These are phyloP conservation scores for Tanacetum coccineum DNA, from an alignment of 129 eudicot species.

Conservation along the genomic window DNA sequence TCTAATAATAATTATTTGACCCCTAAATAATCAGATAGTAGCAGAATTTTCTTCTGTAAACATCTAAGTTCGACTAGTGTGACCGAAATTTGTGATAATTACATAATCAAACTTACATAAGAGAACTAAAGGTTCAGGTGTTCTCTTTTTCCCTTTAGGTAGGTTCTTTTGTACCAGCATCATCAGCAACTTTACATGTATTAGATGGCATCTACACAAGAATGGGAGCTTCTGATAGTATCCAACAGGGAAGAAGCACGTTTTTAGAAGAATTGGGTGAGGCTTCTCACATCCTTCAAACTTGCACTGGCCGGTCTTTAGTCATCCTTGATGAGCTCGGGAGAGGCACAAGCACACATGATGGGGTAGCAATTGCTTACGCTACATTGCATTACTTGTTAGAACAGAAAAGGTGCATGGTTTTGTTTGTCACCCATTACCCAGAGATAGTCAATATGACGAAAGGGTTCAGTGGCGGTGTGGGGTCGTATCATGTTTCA, in stretches of 20 bases:
- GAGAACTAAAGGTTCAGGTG: background rate
- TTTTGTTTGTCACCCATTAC: slow-evolving; percentile 92
- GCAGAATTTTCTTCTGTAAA: no score
- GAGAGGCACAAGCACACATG: slow-evolving; percentile 98
- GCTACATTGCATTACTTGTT: slow-evolving; percentile 73
- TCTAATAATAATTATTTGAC: no score
- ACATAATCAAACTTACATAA: background rate
- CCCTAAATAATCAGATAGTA: no score
- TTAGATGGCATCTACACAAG: slow-evolving; percentile 80
- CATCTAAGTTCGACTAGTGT: no score
- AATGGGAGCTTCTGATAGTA: slow-evolving; percentile 95
- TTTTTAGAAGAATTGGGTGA: slow-evolving; percentile 91
- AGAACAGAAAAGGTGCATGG: slow-evolving; percentile 66
- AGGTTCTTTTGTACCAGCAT: slow-evolving; percentile 95
- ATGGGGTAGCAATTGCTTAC: slow-evolving; percentile 96
- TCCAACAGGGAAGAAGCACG: slow-evolving; percentile 92
- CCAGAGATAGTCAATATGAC: slow-evolving; percentile 71
- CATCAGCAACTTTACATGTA: slow-evolving; percentile 74
- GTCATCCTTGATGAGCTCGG: slow-evolving; percentile 96
- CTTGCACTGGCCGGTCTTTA: slow-evolving; percentile 61
- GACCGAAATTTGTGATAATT: no score
- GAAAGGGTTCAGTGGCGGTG: slow-evolving; percentile 59
- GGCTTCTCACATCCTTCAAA: slow-evolving; percentile 67
- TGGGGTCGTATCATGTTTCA: slow-evolving; percentile 90
- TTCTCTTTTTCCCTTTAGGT: slow-evolving; percentile 43